phyloP scores from a whole-genome alignment of 2,329 filamentous ascomycete genomes.

The Diplocarpon rosae region DNA sequence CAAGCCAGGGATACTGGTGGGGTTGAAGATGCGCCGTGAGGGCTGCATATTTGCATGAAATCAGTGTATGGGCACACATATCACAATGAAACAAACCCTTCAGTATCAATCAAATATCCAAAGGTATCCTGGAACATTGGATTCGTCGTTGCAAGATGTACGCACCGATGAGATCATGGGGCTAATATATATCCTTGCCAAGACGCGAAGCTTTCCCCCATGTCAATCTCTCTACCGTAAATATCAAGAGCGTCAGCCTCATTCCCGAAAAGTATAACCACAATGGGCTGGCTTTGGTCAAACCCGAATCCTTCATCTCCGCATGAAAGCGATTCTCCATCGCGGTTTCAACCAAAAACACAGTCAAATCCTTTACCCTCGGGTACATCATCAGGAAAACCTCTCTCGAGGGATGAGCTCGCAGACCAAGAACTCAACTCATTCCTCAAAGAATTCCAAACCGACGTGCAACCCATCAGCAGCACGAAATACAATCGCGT shows the following conservation, averaged over 20 bases:
- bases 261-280: constrained; percentile 13
- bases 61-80: constrained; percentile 3
- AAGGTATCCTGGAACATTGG: neutral
- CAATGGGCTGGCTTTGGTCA: constrained; percentile 55
- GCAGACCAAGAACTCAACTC: constrained; percentile 27
- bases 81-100: constrained; percentile 1
- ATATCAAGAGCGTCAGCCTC: constrained; percentile 6
- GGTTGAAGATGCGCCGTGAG: constrained; percentile 25
- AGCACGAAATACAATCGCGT: constrained; percentile 23
- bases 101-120: too few species aligned
- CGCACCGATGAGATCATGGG: constrained; percentile 1
- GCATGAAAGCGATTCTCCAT: constrained; percentile 5
- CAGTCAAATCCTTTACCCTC: constrained; percentile 8
- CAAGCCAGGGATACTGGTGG: constrained; percentile 27
- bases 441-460: constrained; percentile 27
- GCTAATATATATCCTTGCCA: neutral
- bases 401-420: constrained; percentile 21
- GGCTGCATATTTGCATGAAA: constrained; percentile 16
- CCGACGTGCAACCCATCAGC: constrained; percentile 13
- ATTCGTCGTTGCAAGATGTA: neutral
- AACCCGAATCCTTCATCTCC: constrained; percentile 27
- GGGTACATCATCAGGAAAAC: constrained; percentile 12
- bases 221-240: constrained; percentile 2
- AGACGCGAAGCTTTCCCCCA: neutral
- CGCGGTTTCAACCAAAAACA: constrained; percentile 11